phyloP scores from a whole-genome alignment of 495 filamentous ascomycete species.

The Astrothelium subdiscretum region DNA sequence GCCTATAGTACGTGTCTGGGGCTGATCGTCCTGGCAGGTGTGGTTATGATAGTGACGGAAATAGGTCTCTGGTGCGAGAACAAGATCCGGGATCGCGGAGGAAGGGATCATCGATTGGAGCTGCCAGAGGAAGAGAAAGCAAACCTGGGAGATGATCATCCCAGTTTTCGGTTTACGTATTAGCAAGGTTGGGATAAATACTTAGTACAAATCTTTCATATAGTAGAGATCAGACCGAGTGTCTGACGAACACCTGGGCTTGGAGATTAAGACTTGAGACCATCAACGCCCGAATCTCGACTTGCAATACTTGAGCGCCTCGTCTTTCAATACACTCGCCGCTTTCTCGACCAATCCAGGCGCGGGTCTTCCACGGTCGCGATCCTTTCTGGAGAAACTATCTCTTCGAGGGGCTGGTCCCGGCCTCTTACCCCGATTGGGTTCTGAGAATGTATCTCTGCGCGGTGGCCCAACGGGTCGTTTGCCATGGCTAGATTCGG shows the following conservation, averaged over 20 bases:
- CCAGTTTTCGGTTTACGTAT: conserved; percentile 43
- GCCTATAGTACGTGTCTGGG: conserved; percentile 31
- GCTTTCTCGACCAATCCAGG: neutral
- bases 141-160: conserved; percentile 52
- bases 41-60: conserved; percentile 31
- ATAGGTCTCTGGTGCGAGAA: conserved; percentile 29
- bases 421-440: neutral
- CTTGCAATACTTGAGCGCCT: neutral
- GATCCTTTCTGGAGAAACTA: neutral
- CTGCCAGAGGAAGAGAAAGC: conserved; percentile 30
- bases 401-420: neutral
- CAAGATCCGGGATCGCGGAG: conserved; percentile 32
- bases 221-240: too few species aligned
- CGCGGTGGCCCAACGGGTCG: neutral
- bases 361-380: neutral
- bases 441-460: neutral
- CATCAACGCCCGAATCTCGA: too few species aligned
- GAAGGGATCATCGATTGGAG: conserved; percentile 41
- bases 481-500: neutral
- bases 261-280: too few species aligned
- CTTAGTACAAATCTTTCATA: too few species aligned
- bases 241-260: too few species aligned
- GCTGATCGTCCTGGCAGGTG: conserved; percentile 39
- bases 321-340: neutral
- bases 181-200: too few species aligned